Evolutionary conservation across 164 flowering plant species (phyloP).

Genomic region (Paratinospora sagittata): DNA sequence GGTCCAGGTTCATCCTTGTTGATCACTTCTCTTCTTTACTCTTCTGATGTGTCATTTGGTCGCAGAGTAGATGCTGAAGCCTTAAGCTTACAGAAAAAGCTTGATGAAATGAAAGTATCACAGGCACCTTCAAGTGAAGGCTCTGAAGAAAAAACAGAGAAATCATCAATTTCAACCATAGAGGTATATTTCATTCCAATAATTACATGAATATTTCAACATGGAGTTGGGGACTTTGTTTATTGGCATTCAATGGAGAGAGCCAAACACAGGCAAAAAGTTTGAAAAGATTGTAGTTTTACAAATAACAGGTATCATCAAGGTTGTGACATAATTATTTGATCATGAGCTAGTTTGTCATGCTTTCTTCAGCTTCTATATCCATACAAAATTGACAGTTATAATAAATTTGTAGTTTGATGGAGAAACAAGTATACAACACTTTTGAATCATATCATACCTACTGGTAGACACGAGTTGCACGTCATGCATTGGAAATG

Average conservation of each 20-base stretch:
- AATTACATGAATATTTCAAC: neutral
- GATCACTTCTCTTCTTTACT: conserved; percentile 7
- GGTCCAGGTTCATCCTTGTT: neutral
- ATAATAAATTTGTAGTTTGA: neutral
- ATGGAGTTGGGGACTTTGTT: neutral
- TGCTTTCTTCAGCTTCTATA: neutral
- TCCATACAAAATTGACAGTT: neutral
- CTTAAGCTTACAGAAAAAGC: conserved; percentile 43
- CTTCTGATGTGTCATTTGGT: conserved; percentile 21
- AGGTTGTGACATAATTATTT: too few relatives aligned
- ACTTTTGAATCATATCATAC: too few relatives aligned
- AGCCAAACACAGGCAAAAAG: neutral
- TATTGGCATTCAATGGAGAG: neutral
- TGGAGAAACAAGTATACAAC: too few relatives aligned
- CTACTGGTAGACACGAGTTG: neutral
- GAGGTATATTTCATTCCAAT: conserved; percentile 39
- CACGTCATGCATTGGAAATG: neutral
- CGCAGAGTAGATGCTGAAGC: conserved; percentile 88
- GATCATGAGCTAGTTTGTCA: neutral
- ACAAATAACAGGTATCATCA: too few relatives aligned
- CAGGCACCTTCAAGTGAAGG: conserved; percentile 28
- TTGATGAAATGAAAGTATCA: conserved; percentile 36
- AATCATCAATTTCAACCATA: conserved; percentile 29
- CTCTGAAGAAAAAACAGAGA: conserved; percentile 25
- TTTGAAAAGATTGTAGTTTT: neutral